Evolutionary conservation across 1,284 basidiomycete species (phyloP), one percentile per base, ranked within the genome.

Genomic region (Mycena sp.): DNA sequence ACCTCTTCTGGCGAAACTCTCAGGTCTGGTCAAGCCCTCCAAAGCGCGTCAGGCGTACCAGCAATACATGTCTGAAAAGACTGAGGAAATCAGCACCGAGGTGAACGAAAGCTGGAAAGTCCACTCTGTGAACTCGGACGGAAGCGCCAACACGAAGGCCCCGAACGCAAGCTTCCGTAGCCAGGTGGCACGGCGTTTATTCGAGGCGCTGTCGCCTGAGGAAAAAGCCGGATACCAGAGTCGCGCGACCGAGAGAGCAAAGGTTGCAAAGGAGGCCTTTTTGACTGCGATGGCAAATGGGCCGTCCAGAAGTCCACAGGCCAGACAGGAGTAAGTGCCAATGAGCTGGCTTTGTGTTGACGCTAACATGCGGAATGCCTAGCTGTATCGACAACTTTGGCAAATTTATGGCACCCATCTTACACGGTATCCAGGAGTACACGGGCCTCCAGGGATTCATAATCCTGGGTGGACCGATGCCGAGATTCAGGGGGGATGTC

Each of bases 1-100:
- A 1, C 34, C 61, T 3, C 44, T 67, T 7, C 57, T 67, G 4
- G 57, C 46, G 2, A 59, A 67, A 30, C 59, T 67, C 18, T 62
- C 61, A 8, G 61, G 61, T 18, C 16, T 62, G 16, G 22, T 41
- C 16, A 8, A 13, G 7, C 46, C 52, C 1, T 52, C 52, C 0
- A 65, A 65, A n/a, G 63, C 63, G 1, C 50, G 63, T 13, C 63
- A 65, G n/a, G 63, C 37, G 1, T 65, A n/a, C 63, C 63, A 65
- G 25, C 63, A 65, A 14, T 65, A 22, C 9, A 62, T 62, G 61
- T 46, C 8, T 16, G 61, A 62, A 20, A n/a, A 39, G 30, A n/a
- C 61, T 14, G 61, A 50, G 4, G 25, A 50, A 30, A 14, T 18
- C 14, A 6, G 41, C 3, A 9, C 30, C 18, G 44, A 9, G 4